Evolutionary conservation across 768 basidiomycete species (phyloP).

Genomic region (Clitopilus passeckerianus): DNA sequence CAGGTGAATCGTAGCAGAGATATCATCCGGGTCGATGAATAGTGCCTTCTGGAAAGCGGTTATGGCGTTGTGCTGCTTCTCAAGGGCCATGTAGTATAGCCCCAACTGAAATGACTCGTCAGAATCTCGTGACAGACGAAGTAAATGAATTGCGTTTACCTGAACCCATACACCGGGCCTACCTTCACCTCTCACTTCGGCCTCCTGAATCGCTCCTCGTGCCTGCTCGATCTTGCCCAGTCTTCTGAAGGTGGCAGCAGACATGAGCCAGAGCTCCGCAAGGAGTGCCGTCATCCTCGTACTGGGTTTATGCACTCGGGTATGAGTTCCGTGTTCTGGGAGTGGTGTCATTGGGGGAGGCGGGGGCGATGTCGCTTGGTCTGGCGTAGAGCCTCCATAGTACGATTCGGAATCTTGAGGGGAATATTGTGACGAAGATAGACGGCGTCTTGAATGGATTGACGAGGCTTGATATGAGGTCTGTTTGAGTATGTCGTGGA

Average conservation of each 20-base stretch:
- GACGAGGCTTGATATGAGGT: slow-evolving; percentile 70
- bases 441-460: slow-evolving; percentile 72
- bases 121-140: neutral
- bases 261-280: slow-evolving; percentile 89
- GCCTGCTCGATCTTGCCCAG: slow-evolving; percentile 88
- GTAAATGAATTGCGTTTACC: slow-evolving; percentile 37
- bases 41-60: slow-evolving; percentile 84
- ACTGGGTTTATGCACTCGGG: slow-evolving; percentile 35
- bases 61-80: slow-evolving; percentile 56
- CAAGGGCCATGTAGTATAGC: slow-evolving; percentile 61
- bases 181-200: slow-evolving; percentile 80
- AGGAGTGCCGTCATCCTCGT: slow-evolving; percentile 65
- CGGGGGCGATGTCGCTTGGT: slow-evolving; percentile 32
- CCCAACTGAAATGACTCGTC: slow-evolving; percentile 43
- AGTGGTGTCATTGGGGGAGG: slow-evolving; percentile 38
- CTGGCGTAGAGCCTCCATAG: slow-evolving; percentile 28
- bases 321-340: slow-evolving; percentile 12
- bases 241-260: slow-evolving; percentile 89
- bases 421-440: slow-evolving; percentile 35
- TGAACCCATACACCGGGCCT: slow-evolving; percentile 95
- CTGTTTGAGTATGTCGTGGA: slow-evolving; percentile 59
- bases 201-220: slow-evolving; percentile 89
- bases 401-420: slow-evolving; percentile 13
- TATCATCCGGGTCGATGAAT: slow-evolving; percentile 78
- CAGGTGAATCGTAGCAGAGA: slow-evolving; percentile 75